phyloP scores from a whole-genome alignment of 192 early-diverging fungal genomes.

The Umbelopsis vinacea region DNA sequence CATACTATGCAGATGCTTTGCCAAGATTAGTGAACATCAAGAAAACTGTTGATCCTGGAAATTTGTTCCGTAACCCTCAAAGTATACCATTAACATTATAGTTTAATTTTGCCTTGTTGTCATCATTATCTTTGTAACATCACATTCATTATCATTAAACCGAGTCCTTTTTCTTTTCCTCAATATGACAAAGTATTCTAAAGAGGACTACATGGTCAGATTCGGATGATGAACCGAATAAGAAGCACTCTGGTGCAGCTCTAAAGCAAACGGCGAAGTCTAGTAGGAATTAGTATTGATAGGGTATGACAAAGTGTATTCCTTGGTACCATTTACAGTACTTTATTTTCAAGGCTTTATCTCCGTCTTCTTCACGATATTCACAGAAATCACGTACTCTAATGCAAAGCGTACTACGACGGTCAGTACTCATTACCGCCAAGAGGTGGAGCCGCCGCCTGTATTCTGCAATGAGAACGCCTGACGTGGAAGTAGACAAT shows the following conservation, averaged over 20 bases:
- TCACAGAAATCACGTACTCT: background rate
- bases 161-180: too few relatives aligned
- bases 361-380: background rate
- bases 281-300: too few relatives aligned
- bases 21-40: constrained; percentile 37
- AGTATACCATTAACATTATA: constrained; percentile 40
- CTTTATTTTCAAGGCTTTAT: background rate
- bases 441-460: background rate
- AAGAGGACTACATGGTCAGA: too few relatives aligned
- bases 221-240: too few relatives aligned
- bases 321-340: too few relatives aligned
- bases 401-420: background rate
- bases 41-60: constrained; percentile 33
- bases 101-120: too few relatives aligned
- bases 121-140: too few relatives aligned
- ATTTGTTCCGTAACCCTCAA: constrained; percentile 45
- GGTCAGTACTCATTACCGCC: background rate
- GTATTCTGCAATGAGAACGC: constrained; percentile 2
- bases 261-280: too few relatives aligned
- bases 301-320: too few relatives aligned
- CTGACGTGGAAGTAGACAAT: constrained; percentile 65
- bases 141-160: too few relatives aligned
- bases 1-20: constrained; percentile 43
- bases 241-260: too few relatives aligned
- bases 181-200: too few relatives aligned